These are phyloP conservation scores for Spinellus fusiger DNA, from an alignment of 192 early-diverging fungal species.

Conservation along the genomic window DNA sequence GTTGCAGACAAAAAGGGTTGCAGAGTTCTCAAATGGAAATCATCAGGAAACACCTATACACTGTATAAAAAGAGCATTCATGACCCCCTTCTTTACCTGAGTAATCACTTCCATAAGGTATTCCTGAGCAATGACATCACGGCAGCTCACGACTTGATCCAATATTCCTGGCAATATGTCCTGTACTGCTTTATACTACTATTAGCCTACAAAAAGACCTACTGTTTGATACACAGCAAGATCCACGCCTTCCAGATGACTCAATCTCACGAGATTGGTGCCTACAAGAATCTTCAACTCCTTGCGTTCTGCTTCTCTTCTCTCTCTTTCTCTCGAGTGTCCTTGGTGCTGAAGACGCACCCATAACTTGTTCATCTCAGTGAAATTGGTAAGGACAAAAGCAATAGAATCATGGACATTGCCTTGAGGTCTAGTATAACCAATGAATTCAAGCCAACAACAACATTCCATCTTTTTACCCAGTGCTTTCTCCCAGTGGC, in stretches of 20 bases:
- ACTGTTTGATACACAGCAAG: conserved; percentile 78
- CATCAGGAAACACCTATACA: conserved; percentile 84
- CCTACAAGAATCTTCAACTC: conserved; percentile 94
- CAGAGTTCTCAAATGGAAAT: conserved; percentile 91
- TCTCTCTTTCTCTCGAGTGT: conserved; percentile 88
- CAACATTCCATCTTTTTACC: background rate
- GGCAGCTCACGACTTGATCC: conserved; percentile 93
- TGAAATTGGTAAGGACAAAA: conserved; percentile 95
- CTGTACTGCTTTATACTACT: conserved; percentile 22
- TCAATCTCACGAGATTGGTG: conserved; percentile 93
- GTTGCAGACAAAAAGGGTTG: conserved; percentile 86
- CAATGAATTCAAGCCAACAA: background rate
- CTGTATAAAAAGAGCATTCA: background rate
- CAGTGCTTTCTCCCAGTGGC: conserved; percentile 35
- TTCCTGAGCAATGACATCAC: conserved; percentile 97
- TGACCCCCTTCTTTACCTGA: conserved; percentile 75
- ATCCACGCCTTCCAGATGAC: conserved; percentile 83
- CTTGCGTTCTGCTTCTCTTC: conserved; percentile 91
- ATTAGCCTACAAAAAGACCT: background rate
- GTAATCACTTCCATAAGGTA: conserved; percentile 99
- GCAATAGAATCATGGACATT: conserved; percentile 86
- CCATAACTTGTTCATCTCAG: conserved; percentile 99
- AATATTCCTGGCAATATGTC: conserved; percentile 86
- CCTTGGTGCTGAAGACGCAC: conserved; percentile 97
- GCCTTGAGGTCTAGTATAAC: conserved; percentile 57